Evolutionary conservation across 1,139 yeast species (phyloP).

Genomic region (Blastobotrys illinoisensis): DNA sequence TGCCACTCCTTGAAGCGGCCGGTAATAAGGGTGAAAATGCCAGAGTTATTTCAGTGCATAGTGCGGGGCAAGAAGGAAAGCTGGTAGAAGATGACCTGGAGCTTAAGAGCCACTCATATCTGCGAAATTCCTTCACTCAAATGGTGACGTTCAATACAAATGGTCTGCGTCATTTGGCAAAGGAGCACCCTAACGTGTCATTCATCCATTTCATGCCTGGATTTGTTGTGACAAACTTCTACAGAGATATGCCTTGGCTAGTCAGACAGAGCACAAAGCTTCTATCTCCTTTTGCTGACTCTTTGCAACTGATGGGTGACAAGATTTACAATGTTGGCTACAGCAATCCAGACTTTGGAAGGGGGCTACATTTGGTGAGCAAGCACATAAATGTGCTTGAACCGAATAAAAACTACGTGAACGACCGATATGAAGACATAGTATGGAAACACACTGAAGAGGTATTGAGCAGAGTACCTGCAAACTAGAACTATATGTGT

Average conservation of each 20-base stretch:
- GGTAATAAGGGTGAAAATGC: constrained; percentile 23
- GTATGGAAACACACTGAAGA: constrained; percentile 26
- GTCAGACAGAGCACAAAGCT: constrained; percentile 11
- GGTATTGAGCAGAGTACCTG: constrained; percentile 9
- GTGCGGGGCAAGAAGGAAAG: constrained; percentile 22
- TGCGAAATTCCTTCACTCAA: constrained; percentile 14
- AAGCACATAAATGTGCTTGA: constrained; percentile 13
- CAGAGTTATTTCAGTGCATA: constrained; percentile 26
- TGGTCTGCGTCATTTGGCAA: constrained; percentile 21
- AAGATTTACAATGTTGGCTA: constrained; percentile 19
- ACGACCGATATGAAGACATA: constrained; percentile 2
- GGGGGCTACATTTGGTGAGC: constrained; percentile 16
- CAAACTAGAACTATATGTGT: too few relatives aligned
- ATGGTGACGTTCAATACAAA: constrained; percentile 21
- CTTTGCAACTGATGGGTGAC: constrained; percentile 20
- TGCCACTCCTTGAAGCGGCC: constrained; percentile 24
- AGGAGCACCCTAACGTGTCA: constrained; percentile 22
- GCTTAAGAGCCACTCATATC: constrained; percentile 16
- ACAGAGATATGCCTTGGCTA: constrained; percentile 23
- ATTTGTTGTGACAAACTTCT: constrained; percentile 22
- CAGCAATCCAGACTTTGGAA: not conserved
- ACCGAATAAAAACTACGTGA: constrained; percentile 20
- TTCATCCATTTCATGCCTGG: constrained; percentile 29
- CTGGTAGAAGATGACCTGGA: constrained; percentile 25
- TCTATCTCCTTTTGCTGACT: constrained; percentile 8